Percentiles rank a stretch among this genome's conserved stretches.
Evolutionary conservation across 371 early-diverging fungal species (phyloP).

Genomic region (Circinella minor): DNA sequence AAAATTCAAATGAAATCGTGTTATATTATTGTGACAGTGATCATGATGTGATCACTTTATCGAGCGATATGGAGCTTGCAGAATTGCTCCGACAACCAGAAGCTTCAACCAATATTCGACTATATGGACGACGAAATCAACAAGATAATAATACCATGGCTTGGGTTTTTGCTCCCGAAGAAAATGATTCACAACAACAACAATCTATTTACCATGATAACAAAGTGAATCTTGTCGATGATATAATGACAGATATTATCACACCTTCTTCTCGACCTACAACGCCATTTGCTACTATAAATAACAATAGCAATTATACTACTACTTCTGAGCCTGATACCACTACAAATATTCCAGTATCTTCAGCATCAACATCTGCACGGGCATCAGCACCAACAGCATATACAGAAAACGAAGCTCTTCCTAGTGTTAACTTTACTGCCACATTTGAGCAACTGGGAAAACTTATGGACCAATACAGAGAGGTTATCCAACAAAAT

Average conservation of each 20-base stretch:
- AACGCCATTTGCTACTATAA: not conserved
- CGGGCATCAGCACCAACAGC: not conserved
- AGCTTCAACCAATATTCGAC: conserved; percentile 10
- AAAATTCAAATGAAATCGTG: conserved; percentile 7
- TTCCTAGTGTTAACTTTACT: not conserved
- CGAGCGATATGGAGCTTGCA: conserved; percentile 21
- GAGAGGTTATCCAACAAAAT: conserved; percentile 12
- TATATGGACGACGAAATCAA: conserved; percentile 15
- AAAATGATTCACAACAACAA: not conserved
- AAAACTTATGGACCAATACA: conserved; percentile 14
- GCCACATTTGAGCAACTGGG: conserved; percentile 14
- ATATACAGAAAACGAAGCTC: not conserved
- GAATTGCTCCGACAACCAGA: conserved; percentile 18
- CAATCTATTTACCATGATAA: not conserved
- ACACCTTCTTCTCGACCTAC: conserved; percentile 1
- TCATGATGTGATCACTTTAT: conserved; percentile 19
- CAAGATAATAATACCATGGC: conserved; percentile 4
- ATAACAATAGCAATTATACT: not conserved
- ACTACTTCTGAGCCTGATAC: not conserved
- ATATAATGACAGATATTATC: not conserved
- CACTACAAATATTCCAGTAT: not conserved
- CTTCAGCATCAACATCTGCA: not conserved
- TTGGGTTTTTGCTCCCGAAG: conserved; percentile 20
- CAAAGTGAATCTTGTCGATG: conserved; percentile 2
- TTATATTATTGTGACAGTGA: conserved; percentile 24